These are phyloP conservation scores for Sphagnum contortum DNA, from an alignment of 225 moss, liverwort and hornwort genomes.

Conservation along the genomic window DNA sequence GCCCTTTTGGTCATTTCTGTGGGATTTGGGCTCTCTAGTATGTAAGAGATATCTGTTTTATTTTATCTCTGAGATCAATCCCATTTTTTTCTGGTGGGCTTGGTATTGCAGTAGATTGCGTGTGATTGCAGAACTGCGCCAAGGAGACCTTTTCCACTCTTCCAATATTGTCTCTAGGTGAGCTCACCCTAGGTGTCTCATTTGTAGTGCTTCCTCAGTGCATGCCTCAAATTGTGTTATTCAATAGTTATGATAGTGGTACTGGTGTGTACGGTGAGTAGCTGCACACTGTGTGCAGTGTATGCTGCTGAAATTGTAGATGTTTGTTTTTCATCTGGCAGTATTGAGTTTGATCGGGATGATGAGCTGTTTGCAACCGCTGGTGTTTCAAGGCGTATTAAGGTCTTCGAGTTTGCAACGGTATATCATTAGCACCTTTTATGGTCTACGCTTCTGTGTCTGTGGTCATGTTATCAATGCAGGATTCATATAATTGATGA, in stretches of 20 bases:
- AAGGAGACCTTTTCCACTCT: constrained; percentile 81
- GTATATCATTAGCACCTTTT: constrained; percentile 20
- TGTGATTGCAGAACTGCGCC: constrained; percentile 84
- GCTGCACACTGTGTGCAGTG: neutral
- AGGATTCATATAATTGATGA: too few species aligned
- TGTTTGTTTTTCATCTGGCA: constrained; percentile 24
- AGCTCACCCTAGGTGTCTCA: neutral
- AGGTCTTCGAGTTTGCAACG: constrained; percentile 76
- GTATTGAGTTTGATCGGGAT: constrained; percentile 83
- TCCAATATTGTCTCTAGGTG: constrained; percentile 95
- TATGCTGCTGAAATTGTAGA: constrained; percentile 10
- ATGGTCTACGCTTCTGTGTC: too few species aligned
- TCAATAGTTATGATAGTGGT: too few species aligned
- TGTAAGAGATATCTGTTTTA: too few species aligned
- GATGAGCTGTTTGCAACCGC: constrained; percentile 94
- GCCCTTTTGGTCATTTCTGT: too few species aligned
- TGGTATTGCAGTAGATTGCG: constrained; percentile 52
- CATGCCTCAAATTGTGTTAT: too few species aligned
- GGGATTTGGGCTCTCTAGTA: too few species aligned
- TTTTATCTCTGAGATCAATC: too few species aligned
- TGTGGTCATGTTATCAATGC: too few species aligned
- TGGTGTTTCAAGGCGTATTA: constrained; percentile 90
- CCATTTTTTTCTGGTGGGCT: too few species aligned
- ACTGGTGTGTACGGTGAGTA: neutral
- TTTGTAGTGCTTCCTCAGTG: too few species aligned